Evolutionary conservation across 352 stramenopile genomes (phyloP).

Genomic region (Pythium phragmitis): DNA sequence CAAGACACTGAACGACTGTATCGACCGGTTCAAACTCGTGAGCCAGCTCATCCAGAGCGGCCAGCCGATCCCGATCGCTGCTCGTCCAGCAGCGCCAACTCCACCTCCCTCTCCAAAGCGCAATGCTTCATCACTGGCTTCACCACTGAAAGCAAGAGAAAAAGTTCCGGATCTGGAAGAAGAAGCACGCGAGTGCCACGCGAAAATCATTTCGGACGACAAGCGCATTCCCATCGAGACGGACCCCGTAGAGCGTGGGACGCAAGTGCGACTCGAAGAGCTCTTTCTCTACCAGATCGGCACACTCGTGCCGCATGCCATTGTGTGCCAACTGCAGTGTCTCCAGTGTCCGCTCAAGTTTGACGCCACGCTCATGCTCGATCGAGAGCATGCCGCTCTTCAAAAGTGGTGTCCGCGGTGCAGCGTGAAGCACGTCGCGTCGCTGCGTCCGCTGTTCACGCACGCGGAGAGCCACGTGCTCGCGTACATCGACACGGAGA

Average conservation of each 20-base stretch:
- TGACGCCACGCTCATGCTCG: slow-evolving; percentile 51
- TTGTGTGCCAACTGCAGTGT: slow-evolving; percentile 71
- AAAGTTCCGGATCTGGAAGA: slow-evolving; percentile 19
- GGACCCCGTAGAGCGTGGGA: slow-evolving; percentile 48
- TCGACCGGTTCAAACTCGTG: slow-evolving; percentile 76
- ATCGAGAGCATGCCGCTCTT: slow-evolving; percentile 29
- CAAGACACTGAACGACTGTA: slow-evolving; percentile 78
- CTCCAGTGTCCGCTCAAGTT: slow-evolving; percentile 75
- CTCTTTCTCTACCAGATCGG: slow-evolving; percentile 79
- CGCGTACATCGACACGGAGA: slow-evolving; percentile 70
- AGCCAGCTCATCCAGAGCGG: slow-evolving; percentile 44
- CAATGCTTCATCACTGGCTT: neutral
- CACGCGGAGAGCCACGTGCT: slow-evolving; percentile 63
- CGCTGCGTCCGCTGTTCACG: slow-evolving; percentile 64
- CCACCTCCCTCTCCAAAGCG: neutral
- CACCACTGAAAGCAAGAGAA: neutral
- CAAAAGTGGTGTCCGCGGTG: slow-evolving; percentile 84
- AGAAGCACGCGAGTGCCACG: slow-evolving; percentile 29
- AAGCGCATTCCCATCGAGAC: slow-evolving; percentile 54
- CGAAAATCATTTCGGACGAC: slow-evolving; percentile 48
- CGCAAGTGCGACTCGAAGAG: slow-evolving; percentile 57
- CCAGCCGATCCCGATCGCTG: slow-evolving; percentile 16
- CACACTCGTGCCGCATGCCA: slow-evolving; percentile 63
- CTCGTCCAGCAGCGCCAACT: neutral
- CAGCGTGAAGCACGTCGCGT: slow-evolving; percentile 68